phyloP scores from a whole-genome alignment of 148 eudicot species.

The Mesembryanthemum crystallinum region DNA sequence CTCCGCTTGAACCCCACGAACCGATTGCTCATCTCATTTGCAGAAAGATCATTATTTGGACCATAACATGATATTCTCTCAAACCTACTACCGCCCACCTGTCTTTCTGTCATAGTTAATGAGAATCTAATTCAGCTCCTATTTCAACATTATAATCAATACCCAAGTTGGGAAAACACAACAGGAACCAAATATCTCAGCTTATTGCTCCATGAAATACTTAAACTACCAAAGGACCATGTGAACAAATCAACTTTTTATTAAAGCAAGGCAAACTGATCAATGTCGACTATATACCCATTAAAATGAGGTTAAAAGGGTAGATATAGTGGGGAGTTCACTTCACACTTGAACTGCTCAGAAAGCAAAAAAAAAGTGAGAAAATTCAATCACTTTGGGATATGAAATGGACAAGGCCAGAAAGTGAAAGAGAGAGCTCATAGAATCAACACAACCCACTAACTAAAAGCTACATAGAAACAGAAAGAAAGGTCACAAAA shows the following conservation, averaged over 20 bases:
- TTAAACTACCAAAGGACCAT: neutral
- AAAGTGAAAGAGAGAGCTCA: neutral
- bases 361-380: neutral
- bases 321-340: neutral
- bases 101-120: slow-evolving; percentile 48
- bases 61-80: slow-evolving; percentile 58
- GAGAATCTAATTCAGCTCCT: slow-evolving; percentile 21
- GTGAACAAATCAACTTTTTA: neutral
- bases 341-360: neutral
- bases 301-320: neutral
- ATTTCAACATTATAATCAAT: neutral
- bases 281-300: neutral
- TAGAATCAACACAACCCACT: neutral
- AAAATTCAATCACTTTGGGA: neutral
- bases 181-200: slow-evolving; percentile 7
- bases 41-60: slow-evolving; percentile 47
- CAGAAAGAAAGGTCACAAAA: neutral
- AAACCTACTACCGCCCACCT: slow-evolving; percentile 40
- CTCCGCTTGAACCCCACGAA: slow-evolving; percentile 50
- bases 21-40: slow-evolving; percentile 46
- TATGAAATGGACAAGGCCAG: neutral
- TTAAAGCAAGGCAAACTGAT: neutral
- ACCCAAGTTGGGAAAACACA: neutral
- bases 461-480: neutral
- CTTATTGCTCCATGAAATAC: neutral